Conservation (phyloP, 441 rosid species). For the Gossypium lobatum region DNA sequence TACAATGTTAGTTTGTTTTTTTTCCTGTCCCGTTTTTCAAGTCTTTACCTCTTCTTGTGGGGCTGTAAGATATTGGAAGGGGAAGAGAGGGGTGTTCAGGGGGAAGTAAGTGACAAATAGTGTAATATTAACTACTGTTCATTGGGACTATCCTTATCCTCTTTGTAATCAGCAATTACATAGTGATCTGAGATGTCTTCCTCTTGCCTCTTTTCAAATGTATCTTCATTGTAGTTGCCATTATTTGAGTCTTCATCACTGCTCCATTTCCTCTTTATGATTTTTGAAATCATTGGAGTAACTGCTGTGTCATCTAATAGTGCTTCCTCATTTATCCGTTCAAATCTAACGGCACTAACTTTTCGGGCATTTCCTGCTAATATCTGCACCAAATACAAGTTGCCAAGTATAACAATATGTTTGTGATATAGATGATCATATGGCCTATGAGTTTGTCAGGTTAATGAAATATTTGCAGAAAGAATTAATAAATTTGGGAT, state of each 20-base stretch:
- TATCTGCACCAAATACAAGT: slow-evolving; percentile 43
- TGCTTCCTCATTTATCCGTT: slow-evolving; percentile 52
- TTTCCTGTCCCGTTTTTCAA: slow-evolving; percentile 17
- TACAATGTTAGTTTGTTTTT: slow-evolving; percentile 25
- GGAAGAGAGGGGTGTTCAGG: not conserved
- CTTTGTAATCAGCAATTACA: slow-evolving; percentile 44
- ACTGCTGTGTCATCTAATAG: slow-evolving; percentile 59
- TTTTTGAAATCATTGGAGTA: slow-evolving; percentile 64
- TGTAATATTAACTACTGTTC: slow-evolving; percentile 25
- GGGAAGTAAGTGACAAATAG: slow-evolving; percentile 10
- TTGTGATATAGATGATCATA: slow-evolving; percentile 1
- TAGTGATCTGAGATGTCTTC: slow-evolving; percentile 36
- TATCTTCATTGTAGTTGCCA: slow-evolving; percentile 30
- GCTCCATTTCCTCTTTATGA: slow-evolving; percentile 75
- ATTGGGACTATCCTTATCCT: slow-evolving; percentile 28
- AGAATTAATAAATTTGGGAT: not conserved
- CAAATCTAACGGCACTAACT: slow-evolving; percentile 89
- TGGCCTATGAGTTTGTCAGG: not conserved
- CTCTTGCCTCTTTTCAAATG: slow-evolving; percentile 32
- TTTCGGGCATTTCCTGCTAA: slow-evolving; percentile 96
- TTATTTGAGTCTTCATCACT: slow-evolving; percentile 42
- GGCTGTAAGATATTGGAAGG: slow-evolving; percentile 20
- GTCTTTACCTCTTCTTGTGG: slow-evolving; percentile 19
- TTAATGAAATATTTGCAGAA: not conserved
- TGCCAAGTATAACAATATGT: not conserved